These are phyloP conservation scores for Entomophthora muscae DNA, from an alignment of 371 early-diverging fungal species.

Conservation along the genomic window DNA sequence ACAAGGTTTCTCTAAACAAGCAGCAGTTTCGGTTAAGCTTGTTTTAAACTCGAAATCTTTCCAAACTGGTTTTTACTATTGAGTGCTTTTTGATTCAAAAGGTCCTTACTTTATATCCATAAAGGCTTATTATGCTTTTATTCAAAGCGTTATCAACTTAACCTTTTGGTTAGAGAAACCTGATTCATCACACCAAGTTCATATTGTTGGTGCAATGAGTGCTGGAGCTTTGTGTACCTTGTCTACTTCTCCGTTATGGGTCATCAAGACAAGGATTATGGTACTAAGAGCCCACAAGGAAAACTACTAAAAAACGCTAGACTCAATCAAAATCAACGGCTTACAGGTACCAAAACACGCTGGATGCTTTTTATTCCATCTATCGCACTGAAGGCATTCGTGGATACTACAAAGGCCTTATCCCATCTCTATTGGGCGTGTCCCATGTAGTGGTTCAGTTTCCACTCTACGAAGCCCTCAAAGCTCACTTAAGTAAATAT, in stretches of 20 bases:
- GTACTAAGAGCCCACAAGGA: slow-evolving; percentile 17
- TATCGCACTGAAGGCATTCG: slow-evolving; percentile 44
- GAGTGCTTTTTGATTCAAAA: no score
- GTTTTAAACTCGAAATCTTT: no score
- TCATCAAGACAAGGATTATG: slow-evolving; percentile 83
- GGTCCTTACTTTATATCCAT: no score
- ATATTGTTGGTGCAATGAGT: slow-evolving; percentile 66
- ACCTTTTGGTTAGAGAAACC: background rate
- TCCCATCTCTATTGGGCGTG: slow-evolving; percentile 76
- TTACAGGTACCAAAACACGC: slow-evolving; percentile 49
- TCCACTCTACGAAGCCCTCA: slow-evolving; percentile 84
- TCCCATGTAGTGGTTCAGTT: slow-evolving; percentile 90
- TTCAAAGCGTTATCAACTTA: no score
- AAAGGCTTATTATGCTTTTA: no score
- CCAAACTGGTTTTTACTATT: no score
- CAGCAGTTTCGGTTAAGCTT: no score
- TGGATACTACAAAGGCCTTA: slow-evolving; percentile 80
- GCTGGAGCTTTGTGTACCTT: slow-evolving; percentile 71
- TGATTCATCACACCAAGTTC: slow-evolving; percentile 20
- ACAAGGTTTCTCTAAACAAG: no score
- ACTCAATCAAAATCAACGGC: slow-evolving; percentile 11
- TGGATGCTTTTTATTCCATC: slow-evolving; percentile 53
- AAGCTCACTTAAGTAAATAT: slow-evolving; percentile 35
- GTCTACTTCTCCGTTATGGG: slow-evolving; percentile 88
- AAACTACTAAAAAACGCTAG: background rate